Conservation (phyloP, 129 eudicot genomes). For the Heracleum sosnowskyi region DNA sequence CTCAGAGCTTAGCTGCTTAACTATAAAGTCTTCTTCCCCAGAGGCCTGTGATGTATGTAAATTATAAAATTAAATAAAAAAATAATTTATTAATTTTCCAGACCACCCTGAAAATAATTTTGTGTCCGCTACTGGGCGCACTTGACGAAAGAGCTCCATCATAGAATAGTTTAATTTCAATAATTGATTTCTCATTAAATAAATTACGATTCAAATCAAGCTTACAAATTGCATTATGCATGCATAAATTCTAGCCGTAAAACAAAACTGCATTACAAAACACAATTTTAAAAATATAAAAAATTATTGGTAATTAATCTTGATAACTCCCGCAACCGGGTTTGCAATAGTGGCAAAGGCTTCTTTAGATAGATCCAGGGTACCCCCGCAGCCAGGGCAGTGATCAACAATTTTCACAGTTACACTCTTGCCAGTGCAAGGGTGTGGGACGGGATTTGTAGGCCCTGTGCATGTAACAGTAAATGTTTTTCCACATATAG, state of each 20-base stretch:
- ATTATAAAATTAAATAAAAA: too few relatives aligned
- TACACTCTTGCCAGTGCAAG: constrained; percentile 14
- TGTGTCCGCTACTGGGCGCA: too few relatives aligned
- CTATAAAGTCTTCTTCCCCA: too few relatives aligned
- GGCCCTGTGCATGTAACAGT: constrained; percentile 17
- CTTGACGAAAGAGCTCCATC: too few relatives aligned
- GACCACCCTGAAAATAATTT: too few relatives aligned
- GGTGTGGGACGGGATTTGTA: constrained; percentile 16
- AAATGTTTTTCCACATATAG: constrained; percentile 12
- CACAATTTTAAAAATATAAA: not conserved
- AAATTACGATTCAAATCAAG: too few relatives aligned
- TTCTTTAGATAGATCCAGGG: constrained; percentile 20
- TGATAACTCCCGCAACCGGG: constrained; percentile 18
- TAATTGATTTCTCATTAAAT: too few relatives aligned
- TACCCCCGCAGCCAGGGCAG: constrained; percentile 23
- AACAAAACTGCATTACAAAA: not conserved
- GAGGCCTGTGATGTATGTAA: too few relatives aligned
- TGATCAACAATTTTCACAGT: constrained; percentile 20
- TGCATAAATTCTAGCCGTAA: not conserved
- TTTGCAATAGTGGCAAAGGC: constrained; percentile 21
- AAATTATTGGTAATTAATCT: not conserved
- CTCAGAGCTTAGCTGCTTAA: too few relatives aligned
- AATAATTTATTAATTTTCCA: too few relatives aligned
- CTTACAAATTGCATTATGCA: not conserved
- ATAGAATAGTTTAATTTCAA: too few relatives aligned